Evolutionary conservation across 495 filamentous ascomycete species (phyloP).

Genomic region (Penicillium cinerascens): DNA sequence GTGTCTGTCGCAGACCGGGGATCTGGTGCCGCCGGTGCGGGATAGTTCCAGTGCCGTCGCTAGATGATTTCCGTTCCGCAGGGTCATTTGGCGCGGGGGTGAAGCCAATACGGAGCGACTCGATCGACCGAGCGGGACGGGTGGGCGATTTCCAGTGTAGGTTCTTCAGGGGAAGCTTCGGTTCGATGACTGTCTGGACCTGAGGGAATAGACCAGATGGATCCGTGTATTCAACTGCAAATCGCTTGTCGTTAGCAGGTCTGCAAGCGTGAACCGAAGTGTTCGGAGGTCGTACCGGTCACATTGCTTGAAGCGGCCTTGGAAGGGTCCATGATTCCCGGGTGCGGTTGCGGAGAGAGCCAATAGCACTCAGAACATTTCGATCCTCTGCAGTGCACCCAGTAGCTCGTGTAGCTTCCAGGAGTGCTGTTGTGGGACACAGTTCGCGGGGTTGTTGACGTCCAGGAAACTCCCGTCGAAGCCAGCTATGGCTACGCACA

Average conservation of each 20-base stretch:
- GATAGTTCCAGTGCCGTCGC: constrained; percentile 31
- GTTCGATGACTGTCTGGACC: constrained; percentile 69
- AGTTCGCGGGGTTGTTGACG: constrained; percentile 4
- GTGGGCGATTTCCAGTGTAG: constrained; percentile 95
- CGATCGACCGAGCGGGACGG: constrained; percentile 86
- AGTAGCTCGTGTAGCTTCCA: constrained; percentile 4
- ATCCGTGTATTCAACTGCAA: constrained; percentile 71
- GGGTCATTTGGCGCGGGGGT: constrained; percentile 49
- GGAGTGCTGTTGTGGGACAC: not conserved
- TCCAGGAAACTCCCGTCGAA: constrained; percentile 6
- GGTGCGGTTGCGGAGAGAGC: constrained; percentile 25
- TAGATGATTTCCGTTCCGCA: constrained; percentile 33
- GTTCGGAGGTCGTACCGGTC: constrained; percentile 36
- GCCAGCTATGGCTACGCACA: constrained; percentile 12
- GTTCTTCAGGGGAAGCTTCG: constrained; percentile 83
- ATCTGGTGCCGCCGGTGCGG: constrained; percentile 88
- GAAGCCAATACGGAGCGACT: constrained; percentile 85
- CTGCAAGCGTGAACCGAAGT: not conserved
- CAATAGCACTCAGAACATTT: constrained; percentile 33
- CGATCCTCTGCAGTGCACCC: constrained; percentile 13
- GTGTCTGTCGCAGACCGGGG: constrained; percentile 86
- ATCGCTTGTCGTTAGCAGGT: constrained; percentile 4
- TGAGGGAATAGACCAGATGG: constrained; percentile 80
- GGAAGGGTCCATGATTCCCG: constrained; percentile 46
- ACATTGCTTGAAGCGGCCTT: constrained; percentile 49